phyloP scores from a whole-genome alignment of 495 filamentous ascomycete species.

The Lentithecium fluviatile region DNA sequence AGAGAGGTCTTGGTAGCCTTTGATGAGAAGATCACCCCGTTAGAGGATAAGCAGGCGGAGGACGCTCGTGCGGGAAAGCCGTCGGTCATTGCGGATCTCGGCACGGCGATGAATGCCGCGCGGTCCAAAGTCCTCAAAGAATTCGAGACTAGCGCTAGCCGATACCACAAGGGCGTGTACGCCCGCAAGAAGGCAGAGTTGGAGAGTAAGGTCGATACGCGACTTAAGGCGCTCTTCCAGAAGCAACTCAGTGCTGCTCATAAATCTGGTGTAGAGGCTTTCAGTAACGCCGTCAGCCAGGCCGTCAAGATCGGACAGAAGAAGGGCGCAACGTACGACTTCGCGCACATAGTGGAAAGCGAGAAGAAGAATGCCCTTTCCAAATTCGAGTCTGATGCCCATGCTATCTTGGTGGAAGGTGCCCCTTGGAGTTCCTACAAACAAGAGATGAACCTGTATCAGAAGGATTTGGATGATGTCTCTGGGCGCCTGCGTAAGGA shows the following conservation, averaged over 20 bases:
- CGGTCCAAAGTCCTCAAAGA: constrained; percentile 72
- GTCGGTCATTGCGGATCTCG: constrained; percentile 71
- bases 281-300: constrained; percentile 79
- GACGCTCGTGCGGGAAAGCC: constrained; percentile 67
- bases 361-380: constrained; percentile 75
- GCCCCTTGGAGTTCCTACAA: constrained; percentile 76
- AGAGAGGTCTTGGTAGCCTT: constrained; percentile 81
- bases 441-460: constrained; percentile 59
- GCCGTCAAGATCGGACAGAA: constrained; percentile 90
- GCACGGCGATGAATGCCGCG: constrained; percentile 67
- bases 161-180: constrained; percentile 96
- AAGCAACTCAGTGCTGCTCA: constrained; percentile 83
- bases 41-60: constrained; percentile 82
- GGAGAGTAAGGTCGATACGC: constrained; percentile 77
- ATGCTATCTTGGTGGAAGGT: constrained; percentile 69
- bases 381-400: constrained; percentile 74
- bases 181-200: constrained; percentile 79
- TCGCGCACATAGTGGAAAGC: constrained; percentile 84
- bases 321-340: constrained; percentile 84
- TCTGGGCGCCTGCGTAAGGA: constrained; percentile 79
- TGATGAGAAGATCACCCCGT: constrained; percentile 74
- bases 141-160: constrained; percentile 85
- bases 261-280: constrained; percentile 81
- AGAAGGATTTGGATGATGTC: constrained; percentile 84
- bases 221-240: constrained; percentile 83